phyloP scores from a whole-genome alignment of 306 rosid species.

The Aeschynomene evenia region DNA sequence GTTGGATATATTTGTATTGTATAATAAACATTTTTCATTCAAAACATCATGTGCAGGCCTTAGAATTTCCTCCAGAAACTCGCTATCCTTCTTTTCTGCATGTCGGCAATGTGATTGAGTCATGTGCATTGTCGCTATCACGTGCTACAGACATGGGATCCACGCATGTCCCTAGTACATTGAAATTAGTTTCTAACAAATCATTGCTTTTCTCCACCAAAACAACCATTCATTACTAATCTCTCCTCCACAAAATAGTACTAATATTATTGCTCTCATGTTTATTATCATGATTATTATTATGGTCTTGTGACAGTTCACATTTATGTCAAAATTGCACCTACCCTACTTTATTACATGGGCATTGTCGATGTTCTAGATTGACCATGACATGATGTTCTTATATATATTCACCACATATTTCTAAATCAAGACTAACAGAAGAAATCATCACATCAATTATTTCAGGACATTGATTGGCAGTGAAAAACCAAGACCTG shows the following conservation, averaged over 20 bases:
- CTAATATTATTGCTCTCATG: neutral
- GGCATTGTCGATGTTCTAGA: neutral
- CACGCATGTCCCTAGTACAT: conserved; percentile 26
- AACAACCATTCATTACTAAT: neutral
- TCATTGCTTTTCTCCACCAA: neutral
- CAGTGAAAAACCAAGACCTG: neutral
- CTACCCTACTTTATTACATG: neutral
- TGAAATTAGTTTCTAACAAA: neutral
- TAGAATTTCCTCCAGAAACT: neutral
- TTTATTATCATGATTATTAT: too few relatives aligned
- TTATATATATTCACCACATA: neutral
- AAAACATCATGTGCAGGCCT: neutral
- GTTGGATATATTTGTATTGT: too few relatives aligned
- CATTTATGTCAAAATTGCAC: neutral
- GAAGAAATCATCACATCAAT: neutral
- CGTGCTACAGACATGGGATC: neutral
- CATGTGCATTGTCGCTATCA: conserved; percentile 33
- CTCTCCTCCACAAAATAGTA: neutral
- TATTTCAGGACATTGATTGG: neutral
- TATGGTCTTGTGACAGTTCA: neutral
- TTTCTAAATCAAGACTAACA: neutral
- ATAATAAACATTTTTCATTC: too few relatives aligned
- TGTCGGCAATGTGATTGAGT: conserved; percentile 28
- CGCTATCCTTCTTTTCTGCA: neutral
- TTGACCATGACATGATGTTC: neutral